These are phyloP conservation scores for Aspergillus bombycis DNA, from an alignment of 2,329 filamentous ascomycete genomes.

Conservation along the genomic window DNA sequence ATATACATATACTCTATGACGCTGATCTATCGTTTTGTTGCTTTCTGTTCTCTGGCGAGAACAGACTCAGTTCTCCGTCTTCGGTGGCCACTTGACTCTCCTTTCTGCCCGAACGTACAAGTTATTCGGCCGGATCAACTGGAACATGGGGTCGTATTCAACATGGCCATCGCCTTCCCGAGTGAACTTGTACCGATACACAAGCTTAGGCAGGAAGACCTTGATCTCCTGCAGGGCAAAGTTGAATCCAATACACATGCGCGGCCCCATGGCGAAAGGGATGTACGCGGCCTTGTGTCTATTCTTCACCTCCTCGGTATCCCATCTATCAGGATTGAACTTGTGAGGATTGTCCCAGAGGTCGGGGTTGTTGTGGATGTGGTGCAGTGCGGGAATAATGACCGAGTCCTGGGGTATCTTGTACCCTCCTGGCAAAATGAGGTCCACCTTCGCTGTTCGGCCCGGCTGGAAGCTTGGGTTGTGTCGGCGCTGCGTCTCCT, in stretches of 20 bases:
- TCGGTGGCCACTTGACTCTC: slow-evolving; percentile 31
- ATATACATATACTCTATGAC: neutral
- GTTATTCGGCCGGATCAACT: slow-evolving; percentile 32
- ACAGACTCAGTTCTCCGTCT: slow-evolving; percentile 11
- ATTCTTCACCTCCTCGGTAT: slow-evolving; percentile 56
- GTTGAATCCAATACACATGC: slow-evolving; percentile 67
- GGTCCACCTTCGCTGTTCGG: slow-evolving; percentile 58
- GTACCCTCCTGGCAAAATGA: slow-evolving; percentile 64
- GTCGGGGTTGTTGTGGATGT: slow-evolving; percentile 54
- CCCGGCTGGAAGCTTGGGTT: slow-evolving; percentile 65
- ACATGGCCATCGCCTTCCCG: slow-evolving; percentile 54
- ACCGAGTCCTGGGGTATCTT: slow-evolving; percentile 55
- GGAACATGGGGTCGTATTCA: slow-evolving; percentile 35
- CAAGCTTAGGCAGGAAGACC: slow-evolving; percentile 57
- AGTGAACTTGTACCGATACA: slow-evolving; percentile 62
- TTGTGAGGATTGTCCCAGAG: slow-evolving; percentile 61
- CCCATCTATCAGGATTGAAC: slow-evolving; percentile 65
- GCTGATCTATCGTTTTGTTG: neutral
- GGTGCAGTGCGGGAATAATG: slow-evolving; percentile 54
- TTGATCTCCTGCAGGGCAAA: slow-evolving; percentile 66
- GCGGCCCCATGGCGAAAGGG: slow-evolving; percentile 61
- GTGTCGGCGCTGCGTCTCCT: slow-evolving; percentile 63
- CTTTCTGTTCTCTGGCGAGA: neutral
- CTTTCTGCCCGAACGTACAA: slow-evolving; percentile 24
- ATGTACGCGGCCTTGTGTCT: slow-evolving; percentile 56